Percentiles rank a stretch among this genome's conserved stretches.
Conservation (phyloP, 352 stramenopile species). For the Globisporangium camurandrum region DNA sequence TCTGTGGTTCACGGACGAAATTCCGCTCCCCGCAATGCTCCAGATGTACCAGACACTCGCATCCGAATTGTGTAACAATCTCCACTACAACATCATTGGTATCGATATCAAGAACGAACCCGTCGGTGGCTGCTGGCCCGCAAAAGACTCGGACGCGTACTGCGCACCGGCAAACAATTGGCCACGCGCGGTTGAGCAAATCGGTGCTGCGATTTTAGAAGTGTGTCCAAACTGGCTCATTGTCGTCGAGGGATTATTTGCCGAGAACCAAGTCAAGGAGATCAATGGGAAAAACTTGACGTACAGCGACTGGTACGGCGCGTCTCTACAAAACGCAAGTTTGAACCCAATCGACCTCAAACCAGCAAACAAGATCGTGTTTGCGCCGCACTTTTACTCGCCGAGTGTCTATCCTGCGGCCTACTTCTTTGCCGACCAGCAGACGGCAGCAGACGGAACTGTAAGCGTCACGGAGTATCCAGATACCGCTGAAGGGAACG, state of each 20-base stretch:
- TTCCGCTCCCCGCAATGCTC: slow-evolving; percentile 42
- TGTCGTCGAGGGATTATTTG: slow-evolving; percentile 57
- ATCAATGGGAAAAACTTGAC: slow-evolving; percentile 60
- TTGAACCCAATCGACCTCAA: slow-evolving; percentile 54
- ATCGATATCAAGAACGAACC: slow-evolving; percentile 84
- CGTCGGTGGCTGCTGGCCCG: slow-evolving; percentile 61
- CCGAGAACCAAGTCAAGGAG: slow-evolving; percentile 27
- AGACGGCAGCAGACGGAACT: slow-evolving; percentile 16
- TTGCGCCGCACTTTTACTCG: slow-evolving; percentile 79
- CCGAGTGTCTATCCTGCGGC: slow-evolving; percentile 61
- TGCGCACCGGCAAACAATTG: slow-evolving; percentile 56
- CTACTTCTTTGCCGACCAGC: slow-evolving; percentile 73
- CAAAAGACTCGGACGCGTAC: slow-evolving; percentile 41
- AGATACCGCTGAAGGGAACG: slow-evolving; percentile 51
- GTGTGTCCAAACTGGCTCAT: slow-evolving; percentile 78
- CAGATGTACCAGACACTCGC: slow-evolving; percentile 70
- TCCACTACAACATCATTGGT: slow-evolving; percentile 83
- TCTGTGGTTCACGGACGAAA: slow-evolving; percentile 63
- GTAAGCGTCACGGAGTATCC: slow-evolving; percentile 56
- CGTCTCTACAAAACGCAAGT: slow-evolving; percentile 72
- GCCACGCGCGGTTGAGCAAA: slow-evolving; percentile 58
- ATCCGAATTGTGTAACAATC: slow-evolving; percentile 53
- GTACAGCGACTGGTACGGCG: slow-evolving; percentile 79
- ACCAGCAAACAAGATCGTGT: slow-evolving; percentile 66
- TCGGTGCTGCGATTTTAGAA: slow-evolving; percentile 50